These are phyloP conservation scores for Funneliformis caledonium DNA, from an alignment of 371 early-diverging fungal species.

Conservation along the genomic window DNA sequence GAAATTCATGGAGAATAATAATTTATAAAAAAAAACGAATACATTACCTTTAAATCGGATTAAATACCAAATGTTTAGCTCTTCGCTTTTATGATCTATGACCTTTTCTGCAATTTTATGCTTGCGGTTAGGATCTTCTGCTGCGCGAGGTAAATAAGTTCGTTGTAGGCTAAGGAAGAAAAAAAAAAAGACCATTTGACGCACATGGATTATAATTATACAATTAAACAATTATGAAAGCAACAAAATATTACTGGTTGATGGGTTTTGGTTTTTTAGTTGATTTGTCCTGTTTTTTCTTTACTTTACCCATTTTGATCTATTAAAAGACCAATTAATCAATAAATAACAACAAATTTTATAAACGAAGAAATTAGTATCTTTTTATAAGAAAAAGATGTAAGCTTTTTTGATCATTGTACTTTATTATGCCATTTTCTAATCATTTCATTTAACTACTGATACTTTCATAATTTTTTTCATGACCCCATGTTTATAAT, in stretches of 20 bases:
- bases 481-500: too few species aligned
- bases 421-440: neutral
- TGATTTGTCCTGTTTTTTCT: neutral
- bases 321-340: neutral
- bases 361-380: too few species aligned
- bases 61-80: neutral
- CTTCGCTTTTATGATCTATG: neutral
- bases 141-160: neutral
- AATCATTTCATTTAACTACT: too few species aligned
- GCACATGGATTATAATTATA: neutral
- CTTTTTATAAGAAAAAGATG: neutral
- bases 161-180: neutral
- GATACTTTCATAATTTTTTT: too few species aligned
- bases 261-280: neutral
- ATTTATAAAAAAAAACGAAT: neutral
- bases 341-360: neutral
- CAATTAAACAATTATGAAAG: neutral
- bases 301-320: neutral
- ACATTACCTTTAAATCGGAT: neutral
- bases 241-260: neutral
- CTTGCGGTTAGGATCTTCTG: neutral
- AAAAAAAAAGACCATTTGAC: neutral
- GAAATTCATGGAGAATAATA: neutral
- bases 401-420: neutral
- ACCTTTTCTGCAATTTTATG: neutral